Conservation (phyloP, 2,329 filamentous ascomycete species). For the Hortaea sp. region DNA sequence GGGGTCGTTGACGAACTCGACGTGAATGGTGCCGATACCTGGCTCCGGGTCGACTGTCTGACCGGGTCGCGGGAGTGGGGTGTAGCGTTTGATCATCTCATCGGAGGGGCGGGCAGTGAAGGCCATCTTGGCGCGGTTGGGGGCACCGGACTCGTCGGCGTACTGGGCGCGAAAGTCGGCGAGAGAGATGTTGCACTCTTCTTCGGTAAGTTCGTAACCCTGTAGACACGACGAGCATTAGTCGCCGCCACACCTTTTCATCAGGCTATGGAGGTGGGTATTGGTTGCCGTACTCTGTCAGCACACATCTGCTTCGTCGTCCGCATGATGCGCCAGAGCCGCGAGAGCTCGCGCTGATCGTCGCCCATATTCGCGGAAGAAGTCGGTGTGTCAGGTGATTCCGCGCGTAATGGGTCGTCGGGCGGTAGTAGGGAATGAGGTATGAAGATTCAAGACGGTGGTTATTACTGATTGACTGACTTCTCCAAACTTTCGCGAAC, state of each 20-base stretch:
- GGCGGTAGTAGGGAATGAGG: no score
- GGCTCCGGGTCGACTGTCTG: conserved; percentile 12
- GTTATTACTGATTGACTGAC: neutral
- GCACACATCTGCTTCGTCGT: conserved; percentile 92
- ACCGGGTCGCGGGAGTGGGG: conserved; percentile 55
- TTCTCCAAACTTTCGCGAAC: neutral
- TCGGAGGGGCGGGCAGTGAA: conserved; percentile 80
- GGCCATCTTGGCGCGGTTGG: conserved; percentile 73
- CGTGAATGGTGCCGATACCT: conserved; percentile 79
- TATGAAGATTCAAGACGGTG: no score
- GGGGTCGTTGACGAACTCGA: conserved; percentile 78
- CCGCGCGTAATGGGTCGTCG: no score
- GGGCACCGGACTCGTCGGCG: conserved; percentile 59
- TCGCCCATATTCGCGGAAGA: conserved; percentile 4
- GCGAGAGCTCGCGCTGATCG: conserved; percentile 33
- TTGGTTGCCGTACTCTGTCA: conserved; percentile 58
- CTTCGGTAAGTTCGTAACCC: conserved; percentile 88
- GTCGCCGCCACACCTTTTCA: no score
- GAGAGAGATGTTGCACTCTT: conserved; percentile 77
- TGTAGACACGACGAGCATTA: conserved; percentile 28
- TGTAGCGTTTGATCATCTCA: conserved; percentile 77
- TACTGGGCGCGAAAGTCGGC: conserved; percentile 70
- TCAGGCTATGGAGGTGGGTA: neutral
- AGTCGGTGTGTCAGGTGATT: no score
- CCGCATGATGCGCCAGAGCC: conserved; percentile 87